Percentiles rank a stretch among this genome's conserved stretches.
Conservation (phyloP, 2,329 filamentous ascomycete species). For the Catunica adiposa region DNA sequence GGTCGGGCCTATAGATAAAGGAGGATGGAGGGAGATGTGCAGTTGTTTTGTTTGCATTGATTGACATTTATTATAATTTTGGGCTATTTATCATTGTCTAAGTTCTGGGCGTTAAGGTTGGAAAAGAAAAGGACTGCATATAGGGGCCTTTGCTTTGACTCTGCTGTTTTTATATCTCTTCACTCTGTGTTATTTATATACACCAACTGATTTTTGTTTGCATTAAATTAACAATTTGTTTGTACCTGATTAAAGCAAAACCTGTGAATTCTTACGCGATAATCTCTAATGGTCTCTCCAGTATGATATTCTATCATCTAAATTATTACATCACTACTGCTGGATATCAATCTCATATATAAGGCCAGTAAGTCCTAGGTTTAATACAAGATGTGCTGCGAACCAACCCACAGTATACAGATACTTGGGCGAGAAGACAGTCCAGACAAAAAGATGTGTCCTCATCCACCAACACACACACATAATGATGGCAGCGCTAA, state of each 20-base stretch:
- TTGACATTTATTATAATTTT: conserved; percentile 1
- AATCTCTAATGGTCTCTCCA: too few relatives aligned
- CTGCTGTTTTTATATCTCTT: neutral
- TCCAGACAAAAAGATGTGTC: conserved; percentile 95
- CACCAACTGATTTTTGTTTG: neutral
- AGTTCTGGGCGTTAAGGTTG: conserved; percentile 13
- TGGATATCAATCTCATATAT: conserved; percentile 17
- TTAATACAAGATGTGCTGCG: conserved; percentile 62
- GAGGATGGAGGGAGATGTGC: neutral
- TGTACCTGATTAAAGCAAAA: too few relatives aligned
- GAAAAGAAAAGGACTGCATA: conserved; percentile 14
- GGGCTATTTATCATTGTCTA: conserved; percentile 7
- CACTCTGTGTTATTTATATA: neutral
- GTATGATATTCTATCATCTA: neutral
- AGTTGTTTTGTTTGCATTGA: neutral
- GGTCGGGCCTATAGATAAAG: too few relatives aligned
- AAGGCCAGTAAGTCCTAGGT: conserved; percentile 46
- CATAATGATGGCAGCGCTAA: conserved; percentile 61
- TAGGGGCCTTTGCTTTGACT: conserved; percentile 8
- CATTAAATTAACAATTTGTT: neutral
- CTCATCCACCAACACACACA: conserved; percentile 66
- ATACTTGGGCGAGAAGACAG: conserved; percentile 94
- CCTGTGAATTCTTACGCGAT: too few relatives aligned
- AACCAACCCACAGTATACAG: conserved; percentile 88
- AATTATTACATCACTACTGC: neutral